Conservation (phyloP, 2,329 filamentous ascomycete genomes). For the Monilinia fructigena region DNA sequence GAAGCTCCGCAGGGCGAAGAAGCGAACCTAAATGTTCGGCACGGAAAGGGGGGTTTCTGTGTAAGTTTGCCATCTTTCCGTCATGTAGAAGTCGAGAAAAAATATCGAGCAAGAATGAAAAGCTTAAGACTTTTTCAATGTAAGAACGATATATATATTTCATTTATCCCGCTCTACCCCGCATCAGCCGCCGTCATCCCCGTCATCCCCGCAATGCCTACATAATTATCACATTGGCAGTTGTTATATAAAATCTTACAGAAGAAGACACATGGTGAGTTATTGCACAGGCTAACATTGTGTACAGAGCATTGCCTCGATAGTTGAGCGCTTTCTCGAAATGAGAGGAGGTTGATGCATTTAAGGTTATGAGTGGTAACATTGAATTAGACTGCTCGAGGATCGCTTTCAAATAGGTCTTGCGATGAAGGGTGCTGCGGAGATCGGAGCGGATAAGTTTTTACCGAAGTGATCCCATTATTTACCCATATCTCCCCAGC, state of each 20-base stretch:
- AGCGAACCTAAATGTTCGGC: constrained; percentile 66
- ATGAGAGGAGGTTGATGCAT: background rate
- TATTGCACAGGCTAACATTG: background rate
- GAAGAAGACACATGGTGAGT: background rate
- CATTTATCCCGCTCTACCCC: constrained; percentile 1
- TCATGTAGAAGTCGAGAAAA: background rate
- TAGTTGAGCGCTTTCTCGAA: background rate
- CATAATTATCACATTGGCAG: background rate
- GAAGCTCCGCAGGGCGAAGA: constrained; percentile 56
- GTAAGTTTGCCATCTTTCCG: constrained; percentile 25
- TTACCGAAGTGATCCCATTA: background rate
- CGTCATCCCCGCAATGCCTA: background rate
- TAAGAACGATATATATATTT: background rate
- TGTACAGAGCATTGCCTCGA: background rate
- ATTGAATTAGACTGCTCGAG: background rate
- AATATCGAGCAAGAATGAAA: background rate
- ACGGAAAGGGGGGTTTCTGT: constrained; percentile 51
- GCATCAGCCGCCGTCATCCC: background rate
- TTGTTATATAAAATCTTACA: background rate
- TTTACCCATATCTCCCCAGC: too few relatives aligned
- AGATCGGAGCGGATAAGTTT: background rate
- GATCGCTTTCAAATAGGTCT: background rate
- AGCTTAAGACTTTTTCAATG: background rate
- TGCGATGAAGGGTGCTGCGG: background rate
- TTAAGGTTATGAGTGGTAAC: background rate